phyloP scores from a whole-genome alignment of 2,329 filamentous ascomycete species.

The Plectosphaerella plurivora region DNA sequence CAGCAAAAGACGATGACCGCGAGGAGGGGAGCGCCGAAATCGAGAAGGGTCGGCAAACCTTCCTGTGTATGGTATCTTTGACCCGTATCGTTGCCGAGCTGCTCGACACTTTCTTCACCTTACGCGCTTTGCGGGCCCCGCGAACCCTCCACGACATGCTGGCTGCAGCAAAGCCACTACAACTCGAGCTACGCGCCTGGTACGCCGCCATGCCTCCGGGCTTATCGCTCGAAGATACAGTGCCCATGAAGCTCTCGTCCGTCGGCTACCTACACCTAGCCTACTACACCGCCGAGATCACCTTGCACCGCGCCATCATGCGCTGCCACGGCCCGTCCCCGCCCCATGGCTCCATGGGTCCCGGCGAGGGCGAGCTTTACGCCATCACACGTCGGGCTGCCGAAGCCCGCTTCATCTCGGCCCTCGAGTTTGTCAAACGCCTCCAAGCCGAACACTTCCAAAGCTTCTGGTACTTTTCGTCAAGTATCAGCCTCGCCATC shows the following conservation, averaged over 20 bases:
- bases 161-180: slow-evolving; percentile 40
- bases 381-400: slow-evolving; percentile 15
- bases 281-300: slow-evolving; percentile 37
- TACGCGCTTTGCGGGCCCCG: slow-evolving; percentile 2
- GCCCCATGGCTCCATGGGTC: neutral
- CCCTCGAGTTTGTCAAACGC: slow-evolving; percentile 28
- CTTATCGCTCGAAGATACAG: slow-evolving; percentile 34
- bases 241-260: slow-evolving; percentile 30
- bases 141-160: slow-evolving; percentile 22
- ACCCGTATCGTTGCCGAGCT: slow-evolving; percentile 39
- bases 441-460: slow-evolving; percentile 31
- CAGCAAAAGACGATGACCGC: slow-evolving; percentile 17
- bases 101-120: slow-evolving; percentile 20
- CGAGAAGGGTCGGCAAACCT: slow-evolving; percentile 32
- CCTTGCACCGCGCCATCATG: slow-evolving; percentile 36
- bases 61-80: slow-evolving; percentile 37
- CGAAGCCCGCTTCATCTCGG: slow-evolving; percentile 22
- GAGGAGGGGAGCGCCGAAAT: slow-evolving; percentile 28
- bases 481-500: slow-evolving; percentile 24
- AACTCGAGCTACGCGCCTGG: slow-evolving; percentile 41
- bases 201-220: slow-evolving; percentile 34
- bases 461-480: slow-evolving; percentile 34
- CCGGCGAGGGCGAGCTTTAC: slow-evolving; percentile 2
- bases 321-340: slow-evolving; percentile 17
- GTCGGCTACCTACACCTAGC: slow-evolving; percentile 35